Base-by-base conservation (phyloP, 352 stramenopile genomes). In the Pythium rhizo-oryzae region DNA sequence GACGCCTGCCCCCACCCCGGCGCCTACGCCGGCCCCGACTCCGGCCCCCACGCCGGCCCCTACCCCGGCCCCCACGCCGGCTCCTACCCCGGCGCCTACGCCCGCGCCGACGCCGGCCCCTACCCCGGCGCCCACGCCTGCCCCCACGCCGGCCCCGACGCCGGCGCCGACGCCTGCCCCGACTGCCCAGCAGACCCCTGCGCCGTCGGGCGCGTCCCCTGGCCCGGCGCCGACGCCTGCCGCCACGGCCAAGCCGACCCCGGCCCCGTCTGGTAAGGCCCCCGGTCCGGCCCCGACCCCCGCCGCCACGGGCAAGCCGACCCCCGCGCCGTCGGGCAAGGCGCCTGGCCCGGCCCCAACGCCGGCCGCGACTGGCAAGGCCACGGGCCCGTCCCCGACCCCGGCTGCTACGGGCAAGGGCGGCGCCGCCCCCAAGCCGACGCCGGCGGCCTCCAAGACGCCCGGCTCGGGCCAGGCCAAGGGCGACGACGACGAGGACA, bases 91-190 rank as follows among this genome's bases (percentile, higher is more conserved):
- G 7, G 55, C 11, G 30, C 30, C 57, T 30, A 44, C 57, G 23
- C 50, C 59, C 51, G 30, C 41, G 41, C 30, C 46, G 23, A 57
- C 16, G 41, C 71, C 74, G 24, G 72, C 69, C n/a, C 56, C 56
- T 37, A 44, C 24, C 50, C 59, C 77, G 9, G 50, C 74, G 47
- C 66, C 71, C 58, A 70, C 67, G 19, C 60, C 77, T 21, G 70
- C 64, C 11, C 68, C 72, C 28, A 68, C 75, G 46, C 57, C 65
- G 16, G 58, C 44, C 44, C 53, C 15, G 16, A 49, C 59, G 24
- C 21, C 41, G 51, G 30, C 35, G 8, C 30, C 12, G 39, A 71
- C 76, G n/a, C 70, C 71, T 23, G 55, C 59, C 50, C 39, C 35
- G 35, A n/a, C 55, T 0, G 35, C 21, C n/a, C n/a, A n/a, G 23